Evolutionary conservation across 1,284 basidiomycete genomes (phyloP).

Genomic region (Cronartium ribicola): DNA sequence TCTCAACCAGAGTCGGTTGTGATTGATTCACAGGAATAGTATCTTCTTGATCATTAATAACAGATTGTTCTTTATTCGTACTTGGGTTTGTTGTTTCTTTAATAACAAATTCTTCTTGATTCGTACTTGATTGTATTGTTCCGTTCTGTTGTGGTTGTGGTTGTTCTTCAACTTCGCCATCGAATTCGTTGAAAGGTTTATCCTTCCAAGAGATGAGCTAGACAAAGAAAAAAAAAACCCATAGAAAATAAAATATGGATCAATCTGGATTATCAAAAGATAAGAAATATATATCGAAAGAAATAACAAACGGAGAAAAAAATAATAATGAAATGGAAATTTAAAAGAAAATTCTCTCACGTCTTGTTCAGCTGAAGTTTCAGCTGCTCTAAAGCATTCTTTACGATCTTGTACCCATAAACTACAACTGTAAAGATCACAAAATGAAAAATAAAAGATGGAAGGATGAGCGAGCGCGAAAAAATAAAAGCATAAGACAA

Average conservation of each 20-base stretch:
- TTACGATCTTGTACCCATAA: conserved; percentile 27
- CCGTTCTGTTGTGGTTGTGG: too few relatives aligned
- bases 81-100: too few relatives aligned
- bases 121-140: too few relatives aligned
- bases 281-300: not conserved
- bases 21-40: too few relatives aligned
- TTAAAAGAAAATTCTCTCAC: not conserved
- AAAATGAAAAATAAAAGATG: not conserved
- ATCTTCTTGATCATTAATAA: too few relatives aligned
- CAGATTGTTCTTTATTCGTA: too few relatives aligned
- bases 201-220: not conserved
- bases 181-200: too few relatives aligned
- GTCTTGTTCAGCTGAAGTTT: conserved; percentile 30
- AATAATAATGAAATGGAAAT: not conserved
- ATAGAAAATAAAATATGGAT: not conserved
- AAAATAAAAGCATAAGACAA: not conserved
- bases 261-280: not conserved
- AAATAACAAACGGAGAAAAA: not conserved
- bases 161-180: too few relatives aligned
- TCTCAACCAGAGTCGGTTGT: too few relatives aligned
- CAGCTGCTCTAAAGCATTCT: conserved; percentile 29
- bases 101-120: too few relatives aligned
- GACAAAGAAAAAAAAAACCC: not conserved
- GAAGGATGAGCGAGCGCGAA: not conserved
- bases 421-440: conserved; percentile 18